Evolutionary conservation across 345 rosid species (phyloP).

Genomic region (Microthlaspi erraticum): DNA sequence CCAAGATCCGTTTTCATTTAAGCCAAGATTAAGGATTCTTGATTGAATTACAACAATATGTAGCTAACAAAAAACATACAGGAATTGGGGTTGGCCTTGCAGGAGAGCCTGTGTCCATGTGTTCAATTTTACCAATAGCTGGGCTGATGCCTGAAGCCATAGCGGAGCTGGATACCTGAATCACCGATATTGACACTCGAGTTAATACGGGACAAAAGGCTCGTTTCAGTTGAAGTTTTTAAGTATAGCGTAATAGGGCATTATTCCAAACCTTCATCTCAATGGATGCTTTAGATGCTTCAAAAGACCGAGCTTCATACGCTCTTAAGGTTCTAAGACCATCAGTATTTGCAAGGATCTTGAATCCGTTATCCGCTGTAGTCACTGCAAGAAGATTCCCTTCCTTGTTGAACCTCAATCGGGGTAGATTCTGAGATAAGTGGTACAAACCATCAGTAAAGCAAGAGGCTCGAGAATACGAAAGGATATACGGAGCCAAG

Average conservation of each 20-base stretch:
- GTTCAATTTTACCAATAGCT: constrained; percentile 56
- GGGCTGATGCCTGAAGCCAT: constrained; percentile 49
- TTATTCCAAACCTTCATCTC: constrained; percentile 38
- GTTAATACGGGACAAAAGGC: constrained; percentile 21
- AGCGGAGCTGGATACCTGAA: constrained; percentile 54
- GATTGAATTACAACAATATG: constrained; percentile 2
- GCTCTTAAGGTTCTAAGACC: constrained; percentile 60
- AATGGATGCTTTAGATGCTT: constrained; percentile 51
- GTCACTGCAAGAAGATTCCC: constrained; percentile 71
- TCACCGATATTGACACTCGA: constrained; percentile 10
- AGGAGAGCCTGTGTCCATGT: constrained; percentile 55
- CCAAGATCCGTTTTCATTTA: constrained; percentile 3
- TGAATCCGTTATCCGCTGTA: constrained; percentile 65
- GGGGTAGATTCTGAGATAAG: constrained; percentile 55
- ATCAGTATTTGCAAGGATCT: constrained; percentile 64
- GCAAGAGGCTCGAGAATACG: constrained; percentile 1
- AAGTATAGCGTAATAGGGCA: not conserved
- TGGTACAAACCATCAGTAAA: constrained; percentile 26
- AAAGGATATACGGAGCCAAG: constrained; percentile 1
- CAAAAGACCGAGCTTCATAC: constrained; percentile 56
- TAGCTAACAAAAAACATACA: constrained; percentile 39
- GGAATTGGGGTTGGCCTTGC: constrained; percentile 48
- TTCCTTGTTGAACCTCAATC: constrained; percentile 76
- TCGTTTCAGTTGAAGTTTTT: not conserved
- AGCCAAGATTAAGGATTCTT: not conserved